phyloP scores from a whole-genome alignment of 2,329 filamentous ascomycete species.

The Dactylellina cionopaga region DNA sequence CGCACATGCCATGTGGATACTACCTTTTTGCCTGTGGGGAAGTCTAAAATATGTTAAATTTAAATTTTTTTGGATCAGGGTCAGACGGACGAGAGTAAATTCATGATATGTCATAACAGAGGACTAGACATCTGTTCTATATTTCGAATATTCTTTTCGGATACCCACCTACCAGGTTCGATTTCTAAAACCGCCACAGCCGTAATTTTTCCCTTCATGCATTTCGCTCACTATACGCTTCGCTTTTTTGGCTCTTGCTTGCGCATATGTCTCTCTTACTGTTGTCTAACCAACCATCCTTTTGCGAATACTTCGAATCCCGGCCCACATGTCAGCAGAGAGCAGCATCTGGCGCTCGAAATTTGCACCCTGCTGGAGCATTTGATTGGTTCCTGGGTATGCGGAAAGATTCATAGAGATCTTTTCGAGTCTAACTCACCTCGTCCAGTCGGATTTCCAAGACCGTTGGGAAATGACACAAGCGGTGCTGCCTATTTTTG shows the following conservation, averaged over 20 bases:
- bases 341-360: slow-evolving; percentile 41
- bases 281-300: too few species aligned
- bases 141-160: not conserved
- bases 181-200: slow-evolving; percentile 36
- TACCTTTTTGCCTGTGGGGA: too few species aligned
- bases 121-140: not conserved
- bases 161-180: slow-evolving; percentile 6
- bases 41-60: too few species aligned
- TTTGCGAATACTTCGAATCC: too few species aligned
- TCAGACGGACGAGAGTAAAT: too few species aligned
- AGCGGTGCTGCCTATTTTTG: slow-evolving; percentile 38
- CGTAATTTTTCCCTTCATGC: too few species aligned
- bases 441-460: slow-evolving; percentile 9
- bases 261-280: not conserved
- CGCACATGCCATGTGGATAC: not conserved
- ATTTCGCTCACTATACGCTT: slow-evolving; percentile 17
- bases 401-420: not conserved
- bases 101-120: too few species aligned
- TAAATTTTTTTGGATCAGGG: too few species aligned
- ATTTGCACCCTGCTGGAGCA: slow-evolving; percentile 12
- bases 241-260: not conserved
- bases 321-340: slow-evolving; percentile 36
- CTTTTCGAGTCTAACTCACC: slow-evolving; percentile 12
- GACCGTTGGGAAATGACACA: not conserved
- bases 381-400: slow-evolving; percentile 26